Evolutionary conservation across 108 stramenopile species (phyloP).

Genomic region (Pseudonitzschia multiseries): DNA sequence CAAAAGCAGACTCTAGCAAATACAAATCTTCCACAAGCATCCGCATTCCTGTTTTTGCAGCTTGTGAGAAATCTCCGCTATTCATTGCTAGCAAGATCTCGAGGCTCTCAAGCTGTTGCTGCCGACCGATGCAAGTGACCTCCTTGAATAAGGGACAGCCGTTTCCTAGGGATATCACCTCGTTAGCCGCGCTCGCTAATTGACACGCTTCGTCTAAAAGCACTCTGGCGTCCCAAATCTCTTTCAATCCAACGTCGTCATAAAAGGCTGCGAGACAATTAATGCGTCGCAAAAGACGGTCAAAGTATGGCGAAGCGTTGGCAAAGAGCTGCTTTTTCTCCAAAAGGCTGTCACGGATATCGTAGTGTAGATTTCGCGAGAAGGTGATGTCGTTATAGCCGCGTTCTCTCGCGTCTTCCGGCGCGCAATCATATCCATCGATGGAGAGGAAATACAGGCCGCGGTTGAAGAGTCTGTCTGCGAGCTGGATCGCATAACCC

Average conservation of each 20-base stretch:
- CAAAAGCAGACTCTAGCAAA: constrained; percentile 9
- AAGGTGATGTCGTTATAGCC: constrained; percentile 22
- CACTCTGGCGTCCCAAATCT: neutral
- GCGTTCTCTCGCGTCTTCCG: constrained; percentile 7
- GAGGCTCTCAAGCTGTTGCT: constrained; percentile 26
- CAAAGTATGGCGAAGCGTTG: constrained; percentile 7
- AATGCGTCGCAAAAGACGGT: constrained; percentile 7
- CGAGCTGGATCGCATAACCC: constrained; percentile 23
- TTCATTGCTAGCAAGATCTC: constrained; percentile 6
- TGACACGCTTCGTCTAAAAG: constrained; percentile 4
- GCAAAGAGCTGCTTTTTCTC: neutral
- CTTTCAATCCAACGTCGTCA: constrained; percentile 15
- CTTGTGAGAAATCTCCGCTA: neutral
- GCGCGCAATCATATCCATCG: constrained; percentile 20
- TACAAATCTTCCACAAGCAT: constrained; percentile 32
- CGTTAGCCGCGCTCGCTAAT: neutral
- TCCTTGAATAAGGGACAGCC: constrained; percentile 12
- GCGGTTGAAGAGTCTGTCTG: constrained; percentile 35
- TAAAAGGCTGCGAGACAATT: constrained; percentile 20
- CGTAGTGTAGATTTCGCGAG: constrained; percentile 21
- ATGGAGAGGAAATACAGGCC: constrained; percentile 28
- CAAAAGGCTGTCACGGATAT: constrained; percentile 18
- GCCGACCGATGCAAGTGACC: constrained; percentile 15
- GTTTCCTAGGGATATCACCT: neutral
- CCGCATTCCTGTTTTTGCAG: constrained; percentile 26